phyloP scores from a whole-genome alignment of 306 rosid species.

The Pterocarpus santalinus region DNA sequence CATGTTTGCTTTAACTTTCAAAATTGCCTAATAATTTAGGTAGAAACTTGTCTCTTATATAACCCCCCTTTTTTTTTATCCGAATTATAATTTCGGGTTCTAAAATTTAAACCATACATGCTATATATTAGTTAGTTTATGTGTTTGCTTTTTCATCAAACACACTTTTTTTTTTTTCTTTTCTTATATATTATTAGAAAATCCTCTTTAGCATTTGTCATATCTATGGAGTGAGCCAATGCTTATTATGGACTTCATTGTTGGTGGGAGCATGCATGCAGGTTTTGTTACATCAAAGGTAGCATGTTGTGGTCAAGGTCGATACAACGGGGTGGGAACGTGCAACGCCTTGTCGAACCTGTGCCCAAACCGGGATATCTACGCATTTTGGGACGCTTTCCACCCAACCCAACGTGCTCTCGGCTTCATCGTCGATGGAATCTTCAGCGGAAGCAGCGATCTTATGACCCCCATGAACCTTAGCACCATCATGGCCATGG shows the following conservation, averaged over 20 bases:
- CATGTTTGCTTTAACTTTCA: no score
- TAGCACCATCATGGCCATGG: slow-evolving; percentile 62
- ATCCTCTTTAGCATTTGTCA: no score
- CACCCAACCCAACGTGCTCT: slow-evolving; percentile 63
- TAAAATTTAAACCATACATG: no score
- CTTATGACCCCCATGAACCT: slow-evolving; percentile 63
- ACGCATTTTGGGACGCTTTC: slow-evolving; percentile 62
- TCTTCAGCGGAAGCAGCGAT: slow-evolving; percentile 41
- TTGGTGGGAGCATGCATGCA: slow-evolving; percentile 9
- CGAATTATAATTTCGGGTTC: no score
- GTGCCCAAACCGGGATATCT: slow-evolving; percentile 49
- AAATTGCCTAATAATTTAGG: no score
- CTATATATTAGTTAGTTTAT: no score
- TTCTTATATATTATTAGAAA: no score
- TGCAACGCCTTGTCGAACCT: slow-evolving; percentile 51
- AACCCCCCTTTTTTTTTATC: background rate
- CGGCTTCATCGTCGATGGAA: slow-evolving; percentile 45
- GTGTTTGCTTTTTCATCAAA: no score
- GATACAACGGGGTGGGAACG: slow-evolving; percentile 58
- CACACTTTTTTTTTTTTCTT: no score
- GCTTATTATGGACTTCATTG: background rate
- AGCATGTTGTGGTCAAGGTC: slow-evolving; percentile 78
- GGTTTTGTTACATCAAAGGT: slow-evolving; percentile 62
- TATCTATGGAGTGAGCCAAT: background rate
- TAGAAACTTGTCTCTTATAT: no score